Evolutionary conservation across 306 rosid species (phyloP).

Genomic region (Malus orientalis): DNA sequence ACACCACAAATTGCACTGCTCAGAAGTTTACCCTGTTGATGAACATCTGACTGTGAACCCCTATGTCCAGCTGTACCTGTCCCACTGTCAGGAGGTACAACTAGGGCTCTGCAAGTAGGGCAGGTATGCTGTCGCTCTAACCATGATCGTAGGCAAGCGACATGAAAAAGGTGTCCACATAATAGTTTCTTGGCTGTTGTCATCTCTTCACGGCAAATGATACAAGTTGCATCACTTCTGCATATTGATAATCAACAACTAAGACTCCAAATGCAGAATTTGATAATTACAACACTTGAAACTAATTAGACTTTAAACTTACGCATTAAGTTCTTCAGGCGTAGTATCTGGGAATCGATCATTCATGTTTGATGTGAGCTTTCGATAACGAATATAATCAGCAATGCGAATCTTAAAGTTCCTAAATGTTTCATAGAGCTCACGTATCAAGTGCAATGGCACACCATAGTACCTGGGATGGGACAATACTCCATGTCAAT

Average conservation of each 20-base stretch:
- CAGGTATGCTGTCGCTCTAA: constrained; percentile 97
- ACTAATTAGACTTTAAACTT: constrained; percentile 29
- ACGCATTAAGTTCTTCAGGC: constrained; percentile 90
- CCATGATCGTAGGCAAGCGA: constrained; percentile 98
- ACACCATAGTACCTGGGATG: constrained; percentile 74
- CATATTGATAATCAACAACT: constrained; percentile 22
- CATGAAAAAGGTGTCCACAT: constrained; percentile 96
- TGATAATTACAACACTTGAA: background rate
- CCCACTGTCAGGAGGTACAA: constrained; percentile 84
- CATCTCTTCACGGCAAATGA: constrained; percentile 99
- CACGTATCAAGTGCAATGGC: constrained; percentile 94
- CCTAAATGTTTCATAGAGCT: constrained; percentile 97
- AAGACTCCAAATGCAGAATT: constrained; percentile 6
- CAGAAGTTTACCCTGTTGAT: constrained; percentile 49
- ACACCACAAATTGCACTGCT: background rate
- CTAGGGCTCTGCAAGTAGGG: constrained; percentile 95
- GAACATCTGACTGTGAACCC: constrained; percentile 57
- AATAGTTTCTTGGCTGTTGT: constrained; percentile 89
- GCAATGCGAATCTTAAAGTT: constrained; percentile 83
- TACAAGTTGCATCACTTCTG: constrained; percentile 97
- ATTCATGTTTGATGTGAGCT: constrained; percentile 97
- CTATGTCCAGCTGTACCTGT: constrained; percentile 53
- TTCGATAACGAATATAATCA: constrained; percentile 86
- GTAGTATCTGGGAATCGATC: constrained; percentile 96
- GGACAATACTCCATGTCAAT: constrained; percentile 21